Evolutionary conservation across 441 rosid genomes (phyloP), one percentile per base, ranked within the genome.

Genomic region (Erodium moschatum): DNA sequence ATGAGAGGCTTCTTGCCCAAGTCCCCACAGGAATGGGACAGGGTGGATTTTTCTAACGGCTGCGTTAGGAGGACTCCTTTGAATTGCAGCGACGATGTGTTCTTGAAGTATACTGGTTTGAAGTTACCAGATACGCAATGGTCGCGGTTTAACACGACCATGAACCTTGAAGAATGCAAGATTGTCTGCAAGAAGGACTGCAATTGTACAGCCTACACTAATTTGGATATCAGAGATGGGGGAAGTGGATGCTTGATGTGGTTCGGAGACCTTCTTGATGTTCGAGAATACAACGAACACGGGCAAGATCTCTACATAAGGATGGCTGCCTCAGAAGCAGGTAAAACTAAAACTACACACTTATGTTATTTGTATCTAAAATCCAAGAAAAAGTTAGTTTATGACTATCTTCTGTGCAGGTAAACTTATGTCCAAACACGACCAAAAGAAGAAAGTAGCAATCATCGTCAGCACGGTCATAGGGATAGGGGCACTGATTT

Each of bases 1-100:
- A 73, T 80, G 0, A 68, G 6, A 58, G 97, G 97, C 31, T 52
- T 52, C 4, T 19, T 52, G 19, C 58, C 58, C 58, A 52, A 52
- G 15, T 52, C 19, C 15, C 58, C 92, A 91, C 0, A 82, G 54
- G 74, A 87, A 84, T 54, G 77, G 70, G 10, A 77, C 81, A 71
- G 90, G 85, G 0, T 89, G 97, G 97, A 69, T 27, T 50, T 95
- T n/a, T 83, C 92, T 0, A 80, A 16, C 21, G 97, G 96, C 77
- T 92, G 97, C 65, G 72, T 75, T 2, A 78, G 95, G 77, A 81
- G 78, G 65, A 85, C 86, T 15, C 50, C 60, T 0, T 61, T 87
- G 76, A 77, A 76, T 0, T 89, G 96, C 61, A 2, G 15, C 5
- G 72, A 71, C 6, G 91, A 88, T 64, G 83, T 83, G 68, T 92